Percentiles rank a stretch among this genome's conserved stretches.
Conservation (phyloP, 1,139 yeast species). For the Pichia sp. region DNA sequence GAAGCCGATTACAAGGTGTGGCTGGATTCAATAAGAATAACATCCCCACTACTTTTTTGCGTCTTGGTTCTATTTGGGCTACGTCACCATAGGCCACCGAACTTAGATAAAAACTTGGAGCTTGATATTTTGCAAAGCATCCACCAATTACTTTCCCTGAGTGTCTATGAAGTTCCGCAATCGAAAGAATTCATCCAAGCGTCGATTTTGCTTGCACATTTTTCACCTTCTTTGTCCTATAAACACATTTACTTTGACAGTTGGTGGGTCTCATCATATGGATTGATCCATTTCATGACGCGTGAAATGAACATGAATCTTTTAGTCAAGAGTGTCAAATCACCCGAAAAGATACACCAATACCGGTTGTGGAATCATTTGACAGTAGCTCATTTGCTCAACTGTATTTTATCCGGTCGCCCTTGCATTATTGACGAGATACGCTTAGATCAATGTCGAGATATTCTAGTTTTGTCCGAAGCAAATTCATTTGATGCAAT, state of each 20-base stretch:
- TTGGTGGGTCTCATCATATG: constrained; percentile 60
- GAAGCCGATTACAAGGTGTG: constrained; percentile 44
- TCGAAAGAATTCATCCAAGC: constrained; percentile 55
- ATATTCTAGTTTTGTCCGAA: constrained; percentile 56
- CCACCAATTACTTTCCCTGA: constrained; percentile 43
- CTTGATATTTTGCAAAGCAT: constrained; percentile 35
- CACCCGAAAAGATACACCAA: constrained; percentile 33
- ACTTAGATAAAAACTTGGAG: constrained; percentile 26
- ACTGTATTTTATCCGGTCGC: constrained; percentile 67
- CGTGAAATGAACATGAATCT: constrained; percentile 37
- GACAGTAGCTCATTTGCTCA: constrained; percentile 61
- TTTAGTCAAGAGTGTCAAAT: constrained; percentile 23
- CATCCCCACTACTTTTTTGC: constrained; percentile 58
- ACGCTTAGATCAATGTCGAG: constrained; percentile 58
- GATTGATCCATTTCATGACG: constrained; percentile 54
- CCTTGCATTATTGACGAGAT: constrained; percentile 69
- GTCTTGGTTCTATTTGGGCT: constrained; percentile 60
- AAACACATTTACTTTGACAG: constrained; percentile 46
- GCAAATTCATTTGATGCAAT: constrained; percentile 78
- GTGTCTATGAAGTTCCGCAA: constrained; percentile 42
- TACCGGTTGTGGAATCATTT: constrained; percentile 69
- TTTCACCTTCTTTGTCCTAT: constrained; percentile 53
- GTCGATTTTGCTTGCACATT: constrained; percentile 54
- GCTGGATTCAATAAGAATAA: constrained; percentile 45
- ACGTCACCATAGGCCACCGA: constrained; percentile 37